Evolutionary conservation across 345 rosid genomes (phyloP), one percentile per base, ranked within the genome.

Genomic region (Acer campestre): DNA sequence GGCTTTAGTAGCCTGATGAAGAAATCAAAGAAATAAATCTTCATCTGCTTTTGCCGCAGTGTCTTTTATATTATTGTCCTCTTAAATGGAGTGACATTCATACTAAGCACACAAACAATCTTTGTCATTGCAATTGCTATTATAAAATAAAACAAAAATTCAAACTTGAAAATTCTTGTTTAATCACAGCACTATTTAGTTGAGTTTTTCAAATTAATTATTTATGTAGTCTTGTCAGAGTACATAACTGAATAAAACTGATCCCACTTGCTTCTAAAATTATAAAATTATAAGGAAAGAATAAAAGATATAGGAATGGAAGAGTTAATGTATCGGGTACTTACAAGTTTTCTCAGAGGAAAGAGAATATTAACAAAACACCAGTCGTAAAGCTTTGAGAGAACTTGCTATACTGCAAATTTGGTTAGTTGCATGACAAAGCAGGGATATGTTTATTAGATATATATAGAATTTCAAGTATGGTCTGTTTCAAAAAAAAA

Each of bases 231-330:
- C 10, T n/a, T 7, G 51, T n/a, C 49, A 3, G 53, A 66, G 49
- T 66, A 40, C 25, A 66, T 66, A 35, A 17, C 46, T 38, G 14
- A 38, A 66, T 66, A 42, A 66, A 66, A 29, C 53, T 67, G 70
- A 67, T 67, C 4, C 16, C 70, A 4, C 13, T 7, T 53, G 10
- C 10, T 70, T 70, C 38, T 4, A 35, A 35, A 35, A 35, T 11
- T 17, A 4, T 4, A 35, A 35, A 35, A 35, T 11, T 17, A 4
- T 38, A 70, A 53, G 74, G 25, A 53, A 27, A 38, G 9, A 29
- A 10, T 29, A 35, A 0, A 53, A 69, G 7, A 38, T 20, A 65
- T 6, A 7, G 16, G 68, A 65, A 65, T 65, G 3, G 7, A 20
- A 63, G 67, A 12, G 27, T 42, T 9, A 7, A 18, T 40, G 51